Base-by-base conservation (phyloP, 176 grass and related monocot genomes). In the Ananas comosus region DNA sequence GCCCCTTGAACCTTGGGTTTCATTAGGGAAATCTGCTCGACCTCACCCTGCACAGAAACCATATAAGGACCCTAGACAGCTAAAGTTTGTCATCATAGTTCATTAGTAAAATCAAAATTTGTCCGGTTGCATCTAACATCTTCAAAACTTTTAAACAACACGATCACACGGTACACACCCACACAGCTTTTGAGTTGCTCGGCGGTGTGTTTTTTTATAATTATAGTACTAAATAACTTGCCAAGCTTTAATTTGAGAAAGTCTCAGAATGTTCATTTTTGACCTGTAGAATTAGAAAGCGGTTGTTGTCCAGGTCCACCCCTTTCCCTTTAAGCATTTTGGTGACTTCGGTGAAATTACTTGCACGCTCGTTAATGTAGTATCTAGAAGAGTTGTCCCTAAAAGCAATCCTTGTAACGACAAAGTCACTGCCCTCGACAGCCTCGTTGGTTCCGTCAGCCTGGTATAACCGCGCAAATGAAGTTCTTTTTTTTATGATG, bases 21-120 rank as follows among this genome's bases (percentile, higher is more conserved):
- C 94, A 97, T 97, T 50, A 97, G 71, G 50, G 94, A 97, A 27
- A 97, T 97, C 83, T 97, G 94, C 78, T 97, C 94, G 65, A 97
- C 94, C 68, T 97, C 94, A 48, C 94, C 94, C 94, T 97, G 73
- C 50, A 74, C 1, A 75, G 23, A 53, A 25, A n/a, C 69, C 82
- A 79, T 24, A 11, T 74, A 48, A 78, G 49, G 1, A 1, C 33
- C 51, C 10, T 9, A 59, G 56, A 59, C 11, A 7, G 33, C 33
- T 7, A 42, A 42, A 42, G 5, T 42, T 42, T 42, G 33, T 42
- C 33, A 42, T 7, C 33, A 4, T 42, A 42, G 4, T 7, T 42
- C 33, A 42, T 42, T 42, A 7, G 33, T 42, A 42, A 42, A 42
- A 69, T 51, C n/a, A 69, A 51, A 12, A 51, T 23, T 2, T 50